A percentile compares a stretch with the other conserved stretches of the same genome.
Evolutionary conservation across 1,284 basidiomycete genomes (phyloP).

Genomic region (Trichosporon sp.): DNA sequence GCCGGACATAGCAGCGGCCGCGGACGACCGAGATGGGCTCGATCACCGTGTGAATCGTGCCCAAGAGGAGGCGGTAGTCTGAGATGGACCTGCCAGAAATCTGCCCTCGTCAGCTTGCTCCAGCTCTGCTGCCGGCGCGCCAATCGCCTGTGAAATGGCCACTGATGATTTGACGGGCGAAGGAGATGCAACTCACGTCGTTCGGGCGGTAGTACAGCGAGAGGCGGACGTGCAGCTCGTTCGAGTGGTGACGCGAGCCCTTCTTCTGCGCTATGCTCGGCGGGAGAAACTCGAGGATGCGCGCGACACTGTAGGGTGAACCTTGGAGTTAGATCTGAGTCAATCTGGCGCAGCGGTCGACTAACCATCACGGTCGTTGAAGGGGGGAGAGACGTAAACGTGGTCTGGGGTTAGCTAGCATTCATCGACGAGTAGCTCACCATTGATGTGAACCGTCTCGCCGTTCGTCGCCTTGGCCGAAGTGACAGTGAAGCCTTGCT

Average conservation of each 20-base stretch:
- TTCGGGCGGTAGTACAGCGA: constrained; percentile 88
- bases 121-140: no score
- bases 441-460: constrained; percentile 50
- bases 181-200: constrained; percentile 43
- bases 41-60: constrained; percentile 92
- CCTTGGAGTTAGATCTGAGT: constrained; percentile 36
- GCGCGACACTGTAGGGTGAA: constrained; percentile 84
- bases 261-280: constrained; percentile 58
- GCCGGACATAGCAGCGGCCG: constrained; percentile 86
- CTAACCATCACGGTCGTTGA: constrained; percentile 71
- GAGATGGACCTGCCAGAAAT: constrained; percentile 60
- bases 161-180: not conserved
- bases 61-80: constrained; percentile 85
- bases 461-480: constrained; percentile 54
- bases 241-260: constrained; percentile 34
- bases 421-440: constrained; percentile 33
- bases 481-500: constrained; percentile 41
- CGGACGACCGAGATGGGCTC: constrained; percentile 89
- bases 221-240: constrained; percentile 66
- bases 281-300: constrained; percentile 93
- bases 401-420: constrained; percentile 66
- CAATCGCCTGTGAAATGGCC: constrained; percentile 11
- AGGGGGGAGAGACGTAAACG: constrained; percentile 89
- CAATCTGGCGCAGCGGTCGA: not conserved
- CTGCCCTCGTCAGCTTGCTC: constrained; percentile 52